These are phyloP conservation scores for Pachysandra terminalis DNA, from an alignment of 164 flowering plant genomes.

Conservation along the genomic window DNA sequence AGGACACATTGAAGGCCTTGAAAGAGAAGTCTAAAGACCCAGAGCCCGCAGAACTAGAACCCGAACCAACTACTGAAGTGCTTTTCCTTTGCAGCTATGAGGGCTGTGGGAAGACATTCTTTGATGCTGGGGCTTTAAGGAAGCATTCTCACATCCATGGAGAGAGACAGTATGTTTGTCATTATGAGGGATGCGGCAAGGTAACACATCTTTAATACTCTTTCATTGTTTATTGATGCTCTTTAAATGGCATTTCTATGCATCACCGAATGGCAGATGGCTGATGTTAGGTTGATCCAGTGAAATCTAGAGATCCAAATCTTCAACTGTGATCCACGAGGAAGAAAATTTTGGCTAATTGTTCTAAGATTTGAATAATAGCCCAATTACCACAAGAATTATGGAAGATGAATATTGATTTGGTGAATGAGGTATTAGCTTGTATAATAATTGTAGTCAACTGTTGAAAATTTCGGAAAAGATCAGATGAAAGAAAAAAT, in stretches of 20 bases:
- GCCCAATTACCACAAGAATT: background rate
- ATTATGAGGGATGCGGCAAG: conserved; percentile 87
- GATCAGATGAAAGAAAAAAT: no score
- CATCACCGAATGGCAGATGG: background rate
- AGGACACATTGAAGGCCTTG: conserved; percentile 56
- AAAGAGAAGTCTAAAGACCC: conserved; percentile 68
- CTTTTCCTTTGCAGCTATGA: conserved; percentile 96
- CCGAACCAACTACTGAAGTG: conserved; percentile 94
- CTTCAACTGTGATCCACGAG: background rate
- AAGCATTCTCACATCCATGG: conserved; percentile 98
- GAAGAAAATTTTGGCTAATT: background rate
- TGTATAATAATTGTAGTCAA: no score
- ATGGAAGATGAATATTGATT: background rate
- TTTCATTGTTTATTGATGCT: background rate
- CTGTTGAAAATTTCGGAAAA: no score
- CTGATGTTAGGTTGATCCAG: background rate
- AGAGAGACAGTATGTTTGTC: conserved; percentile 88
- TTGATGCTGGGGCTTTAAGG: conserved; percentile 91
- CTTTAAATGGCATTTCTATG: background rate
- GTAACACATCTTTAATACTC: conserved; percentile 27
- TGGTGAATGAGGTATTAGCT: no score
- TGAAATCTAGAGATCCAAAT: no score
- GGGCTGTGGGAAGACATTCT: conserved; percentile 96
- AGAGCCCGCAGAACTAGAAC: conserved; percentile 72
- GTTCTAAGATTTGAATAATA: background rate